phyloP scores from a whole-genome alignment of 768 basidiomycete genomes.

The Kwoniella dejecticola region DNA sequence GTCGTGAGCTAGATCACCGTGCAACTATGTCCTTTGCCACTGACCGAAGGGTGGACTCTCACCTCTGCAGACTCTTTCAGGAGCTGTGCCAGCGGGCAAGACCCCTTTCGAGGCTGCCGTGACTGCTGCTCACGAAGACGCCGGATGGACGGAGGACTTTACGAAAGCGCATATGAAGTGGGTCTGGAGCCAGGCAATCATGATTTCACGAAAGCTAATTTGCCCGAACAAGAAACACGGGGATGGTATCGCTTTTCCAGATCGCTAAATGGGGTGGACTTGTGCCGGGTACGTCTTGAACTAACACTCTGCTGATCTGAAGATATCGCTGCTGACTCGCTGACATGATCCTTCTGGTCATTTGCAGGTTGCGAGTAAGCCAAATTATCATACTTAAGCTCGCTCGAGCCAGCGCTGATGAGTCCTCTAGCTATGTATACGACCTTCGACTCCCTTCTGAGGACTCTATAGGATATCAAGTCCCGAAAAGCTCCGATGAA shows the following conservation, averaged over 20 bases:
- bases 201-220: not conserved
- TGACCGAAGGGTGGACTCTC: too few relatives aligned
- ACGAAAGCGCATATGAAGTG: slow-evolving; percentile 64
- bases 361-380: too few relatives aligned
- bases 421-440: slow-evolving; percentile 70
- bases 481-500: slow-evolving; percentile 76
- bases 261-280: slow-evolving; percentile 1
- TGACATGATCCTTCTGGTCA: too few relatives aligned
- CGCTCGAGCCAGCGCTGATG: too few relatives aligned
- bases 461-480: slow-evolving; percentile 57
- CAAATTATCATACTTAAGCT: not conserved
- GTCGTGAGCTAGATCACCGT: not conserved
- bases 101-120: slow-evolving; percentile 70
- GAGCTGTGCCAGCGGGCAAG: slow-evolving; percentile 85
- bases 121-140: slow-evolving; percentile 92
- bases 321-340: not conserved
- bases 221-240: slow-evolving; percentile 67
- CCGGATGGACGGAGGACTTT: slow-evolving; percentile 69
- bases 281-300: not conserved
- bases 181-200: not conserved
- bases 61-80: slow-evolving; percentile 66
- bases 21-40: too few relatives aligned
- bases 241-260: slow-evolving; percentile 54
- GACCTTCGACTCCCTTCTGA: slow-evolving; percentile 70
- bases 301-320: not conserved